Evolutionary conservation across 2,329 filamentous ascomycete species (phyloP), one percentile per base, ranked within the genome.

Genomic region (Dactylellina cionopaga): DNA sequence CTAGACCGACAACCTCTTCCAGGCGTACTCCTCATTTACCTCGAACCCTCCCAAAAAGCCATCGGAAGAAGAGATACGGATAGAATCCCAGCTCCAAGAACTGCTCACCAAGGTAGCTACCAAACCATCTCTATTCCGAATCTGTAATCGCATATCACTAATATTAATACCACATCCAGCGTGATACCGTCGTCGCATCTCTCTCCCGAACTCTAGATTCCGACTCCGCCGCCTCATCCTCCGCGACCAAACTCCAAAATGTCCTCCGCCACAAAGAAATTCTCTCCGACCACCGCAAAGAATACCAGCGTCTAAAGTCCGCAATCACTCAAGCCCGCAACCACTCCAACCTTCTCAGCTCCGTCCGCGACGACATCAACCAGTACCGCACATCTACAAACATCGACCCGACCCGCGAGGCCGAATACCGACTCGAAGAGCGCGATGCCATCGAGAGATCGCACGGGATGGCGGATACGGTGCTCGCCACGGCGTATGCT

Each of bases 361-460:
- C 92, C 78, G 92, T 99, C 51, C 91, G 92, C 74, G 90, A 90
- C 77, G 95, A 99, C 80, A 98, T 98, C 80, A 87, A 92, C 80
- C 89, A 92, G 60, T 97, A 96, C 83, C 91, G 90, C 60, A 88
- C 88, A 1, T 60, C 74, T 5, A 39, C 75, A 19, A 75, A 77
- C 44, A 60, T 76, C 41, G 76, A 75, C 15, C 66, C 74, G 13
- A 74, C 74, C 11, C 43, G 65, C n/a, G 95, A 98, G 82, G 92
- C 92, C 47, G 94, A 99, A 73, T 99, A 98, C 83, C 97, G 99
- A 93, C 86, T 99, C 25, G 90, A 91, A 77, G 95, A 99, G 85
- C 87, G 95, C 55, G 83, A 85, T 74, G 87, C 91, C 75, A 88
- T 99, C 78, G 95, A 99, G 79, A 90, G 92, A 79, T 96, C 91